Conservation (phyloP, 2,329 filamentous ascomycete genomes). For the Tolypocladium sp. region DNA sequence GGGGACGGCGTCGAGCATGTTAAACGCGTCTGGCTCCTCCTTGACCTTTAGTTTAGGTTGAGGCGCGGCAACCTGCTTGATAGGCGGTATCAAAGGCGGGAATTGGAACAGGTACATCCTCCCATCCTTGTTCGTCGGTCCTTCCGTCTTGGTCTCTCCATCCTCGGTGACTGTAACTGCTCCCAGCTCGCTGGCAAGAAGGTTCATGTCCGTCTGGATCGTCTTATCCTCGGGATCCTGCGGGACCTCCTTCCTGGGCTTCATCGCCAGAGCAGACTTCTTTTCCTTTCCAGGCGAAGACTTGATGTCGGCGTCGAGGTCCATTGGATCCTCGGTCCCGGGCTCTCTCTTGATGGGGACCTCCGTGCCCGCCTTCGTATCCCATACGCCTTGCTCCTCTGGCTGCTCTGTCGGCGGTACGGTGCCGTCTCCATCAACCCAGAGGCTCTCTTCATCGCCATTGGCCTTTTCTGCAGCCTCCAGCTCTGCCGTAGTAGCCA, state of each 20-base stretch:
- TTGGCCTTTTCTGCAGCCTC: constrained; percentile 41
- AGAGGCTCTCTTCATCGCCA: constrained; percentile 36
- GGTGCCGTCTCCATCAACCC: constrained; percentile 27
- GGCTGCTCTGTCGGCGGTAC: constrained; percentile 17
- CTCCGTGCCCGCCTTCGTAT: constrained; percentile 24
- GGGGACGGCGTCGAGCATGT: constrained; percentile 20
- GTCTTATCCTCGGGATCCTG: constrained; percentile 29
- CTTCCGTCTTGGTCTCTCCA: constrained; percentile 16
- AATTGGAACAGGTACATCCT: constrained; percentile 57
- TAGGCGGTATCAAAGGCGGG: constrained; percentile 49
- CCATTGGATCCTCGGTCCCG: constrained; percentile 29
- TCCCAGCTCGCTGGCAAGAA: constrained; percentile 34
- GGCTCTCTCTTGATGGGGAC: constrained; percentile 36
- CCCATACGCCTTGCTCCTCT: constrained; percentile 33
- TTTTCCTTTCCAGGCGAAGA: constrained; percentile 10
- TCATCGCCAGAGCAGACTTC: constrained; percentile 9
- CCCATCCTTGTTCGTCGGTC: constrained; percentile 36
- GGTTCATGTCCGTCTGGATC: constrained; percentile 29
- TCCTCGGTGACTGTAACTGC: constrained; percentile 21
- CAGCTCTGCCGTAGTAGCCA: constrained; percentile 48
- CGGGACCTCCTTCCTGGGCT: constrained; percentile 12
- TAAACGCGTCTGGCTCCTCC: constrained; percentile 29
- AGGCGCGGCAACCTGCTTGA: constrained; percentile 25
- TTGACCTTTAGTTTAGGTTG: constrained; percentile 25
- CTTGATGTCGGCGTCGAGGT: constrained; percentile 27